Evolutionary conservation across 805 yeast genomes (phyloP).

Genomic region (Pichia pseudocactophila): DNA sequence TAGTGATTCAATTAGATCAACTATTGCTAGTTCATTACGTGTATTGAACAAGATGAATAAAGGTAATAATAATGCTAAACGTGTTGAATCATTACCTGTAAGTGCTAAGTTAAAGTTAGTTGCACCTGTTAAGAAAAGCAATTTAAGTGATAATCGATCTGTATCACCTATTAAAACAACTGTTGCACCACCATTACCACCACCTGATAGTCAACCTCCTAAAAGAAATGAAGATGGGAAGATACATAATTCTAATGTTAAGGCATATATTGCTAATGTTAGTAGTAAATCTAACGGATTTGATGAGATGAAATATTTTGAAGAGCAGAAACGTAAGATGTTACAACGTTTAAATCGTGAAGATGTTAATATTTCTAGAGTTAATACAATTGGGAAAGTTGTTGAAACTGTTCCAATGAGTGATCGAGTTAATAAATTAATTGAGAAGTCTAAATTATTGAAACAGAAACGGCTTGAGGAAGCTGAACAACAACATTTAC

Average conservation of each 20-base stretch:
- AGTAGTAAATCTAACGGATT: too few species aligned
- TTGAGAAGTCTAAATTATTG: slow-evolving; percentile 6
- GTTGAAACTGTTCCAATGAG: slow-evolving; percentile 1
- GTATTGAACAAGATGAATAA: neutral
- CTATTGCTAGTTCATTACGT: neutral
- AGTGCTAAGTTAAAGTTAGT: neutral
- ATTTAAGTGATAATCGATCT: too few species aligned
- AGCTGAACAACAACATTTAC: neutral
- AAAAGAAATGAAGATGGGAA: too few species aligned
- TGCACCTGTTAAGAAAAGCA: neutral
- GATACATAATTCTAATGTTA: too few species aligned
- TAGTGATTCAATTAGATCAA: neutral
- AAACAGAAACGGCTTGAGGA: slow-evolving; percentile 1
- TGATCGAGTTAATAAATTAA: slow-evolving; percentile 3
- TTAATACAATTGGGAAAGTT: neutral
- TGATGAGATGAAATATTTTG: too few species aligned
- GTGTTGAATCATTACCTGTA: neutral
- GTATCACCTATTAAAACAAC: too few species aligned
- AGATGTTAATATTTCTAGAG: neutral
- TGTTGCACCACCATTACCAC: too few species aligned
- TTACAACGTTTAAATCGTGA: neutral
- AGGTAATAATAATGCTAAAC: neutral
- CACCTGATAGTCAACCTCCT: too few species aligned
- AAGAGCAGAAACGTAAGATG: too few species aligned
- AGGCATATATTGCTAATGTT: too few species aligned